Conservation (phyloP, 2,329 filamentous ascomycete genomes). For the Chalaropsis thielavioides region DNA sequence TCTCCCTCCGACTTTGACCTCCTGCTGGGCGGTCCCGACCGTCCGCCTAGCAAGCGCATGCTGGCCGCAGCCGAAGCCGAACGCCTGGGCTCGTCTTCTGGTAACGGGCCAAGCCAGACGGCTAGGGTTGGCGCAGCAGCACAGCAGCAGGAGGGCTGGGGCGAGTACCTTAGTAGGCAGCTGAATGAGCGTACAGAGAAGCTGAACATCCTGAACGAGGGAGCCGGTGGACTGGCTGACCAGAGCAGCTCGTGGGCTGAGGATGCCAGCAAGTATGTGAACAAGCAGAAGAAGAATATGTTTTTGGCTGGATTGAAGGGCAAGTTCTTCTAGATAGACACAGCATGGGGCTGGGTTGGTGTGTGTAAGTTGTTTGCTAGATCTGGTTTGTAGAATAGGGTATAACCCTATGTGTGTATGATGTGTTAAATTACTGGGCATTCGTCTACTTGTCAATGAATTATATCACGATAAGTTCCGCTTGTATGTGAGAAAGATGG, state of each 20-base stretch:
- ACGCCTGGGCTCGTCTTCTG: constrained; percentile 23
- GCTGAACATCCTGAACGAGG: constrained; percentile 67
- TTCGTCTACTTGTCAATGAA: too few species aligned
- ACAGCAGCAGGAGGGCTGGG: constrained; percentile 46
- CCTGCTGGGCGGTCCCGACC: constrained; percentile 74
- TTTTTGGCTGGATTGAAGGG: constrained; percentile 55
- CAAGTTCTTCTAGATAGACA: constrained; percentile 34
- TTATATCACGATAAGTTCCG: too few species aligned
- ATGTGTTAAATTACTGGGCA: too few species aligned
- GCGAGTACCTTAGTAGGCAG: constrained; percentile 71
- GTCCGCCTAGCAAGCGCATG: constrained; percentile 82
- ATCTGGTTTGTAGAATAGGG: too few species aligned
- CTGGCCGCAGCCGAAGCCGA: constrained; percentile 56
- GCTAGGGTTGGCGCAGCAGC: constrained; percentile 19
- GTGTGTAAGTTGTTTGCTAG: background rate
- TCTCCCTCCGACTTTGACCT: constrained; percentile 78
- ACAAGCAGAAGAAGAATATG: constrained; percentile 74
- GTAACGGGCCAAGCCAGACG: constrained; percentile 22
- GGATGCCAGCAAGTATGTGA: constrained; percentile 76
- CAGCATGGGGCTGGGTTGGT: too few species aligned
- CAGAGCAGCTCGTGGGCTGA: constrained; percentile 72
- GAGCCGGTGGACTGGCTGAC: constrained; percentile 67
- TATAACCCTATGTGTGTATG: background rate
- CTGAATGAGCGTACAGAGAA: constrained; percentile 84
- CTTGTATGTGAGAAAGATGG: too few species aligned